Base-by-base conservation (phyloP, 176 grass and related monocot species). In the Echinochloa phyllopogon region DNA sequence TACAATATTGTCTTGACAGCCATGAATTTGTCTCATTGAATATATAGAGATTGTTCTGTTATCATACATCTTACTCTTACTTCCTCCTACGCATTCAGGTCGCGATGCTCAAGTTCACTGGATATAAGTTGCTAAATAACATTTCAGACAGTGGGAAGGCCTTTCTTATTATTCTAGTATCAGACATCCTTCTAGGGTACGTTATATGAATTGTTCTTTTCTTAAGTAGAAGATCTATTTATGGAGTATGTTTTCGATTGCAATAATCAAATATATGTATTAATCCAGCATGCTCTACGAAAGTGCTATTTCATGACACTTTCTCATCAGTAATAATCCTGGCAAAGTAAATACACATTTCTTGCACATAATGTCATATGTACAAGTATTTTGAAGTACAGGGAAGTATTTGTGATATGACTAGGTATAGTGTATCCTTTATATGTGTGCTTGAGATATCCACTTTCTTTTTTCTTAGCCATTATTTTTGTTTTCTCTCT, bases 61-160 rank as follows among this genome's bases (percentile, higher is more conserved):
- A 65, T 73, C 27, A 29, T 55, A 41, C 15, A 87, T 74, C 75
- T 83, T 79, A 83, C n/a, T 79, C 69, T 78, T 18, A 42, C 4
- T 65, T 10, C 15, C 27, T 66, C 17, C 40, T 77, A 59, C 51
- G 16, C 62, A 29, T 90, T 89, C 85, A 95, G 93, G 96, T 98
- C 90, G 91, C 96, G n/a, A 78, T 98, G 91, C 87, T 95, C 44
- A 98, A 94, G 86, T 98, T 98, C 85, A 98, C 96, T 78, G 91
- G 96, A 86, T 98, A 98, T 88, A 98, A 98, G 77, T 80, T 98
- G 57, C 71, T 98, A 85, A 98, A 86, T 82, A 95, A 94, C 42
- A 87, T 95, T 82, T 90, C 93, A 57, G 93, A 98, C 77, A 77
- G 83, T 63, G 93, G 93, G 86, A 98, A 94, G 82, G 96, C 96